phyloP scores from a whole-genome alignment of 176 grass and related monocot species.

The Carex scoparia region DNA sequence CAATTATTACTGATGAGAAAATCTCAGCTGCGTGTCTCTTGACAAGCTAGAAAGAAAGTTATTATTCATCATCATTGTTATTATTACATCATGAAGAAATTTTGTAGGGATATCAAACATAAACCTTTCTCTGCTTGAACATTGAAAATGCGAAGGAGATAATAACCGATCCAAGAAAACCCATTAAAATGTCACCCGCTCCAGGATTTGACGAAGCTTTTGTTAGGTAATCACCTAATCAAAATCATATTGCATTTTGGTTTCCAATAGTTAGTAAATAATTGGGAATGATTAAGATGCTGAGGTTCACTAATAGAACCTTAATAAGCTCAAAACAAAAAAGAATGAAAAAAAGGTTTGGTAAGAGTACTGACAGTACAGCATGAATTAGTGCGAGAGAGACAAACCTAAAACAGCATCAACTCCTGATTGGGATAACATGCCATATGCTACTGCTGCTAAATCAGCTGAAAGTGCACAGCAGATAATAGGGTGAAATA shows the following conservation, averaged over 20 bases:
- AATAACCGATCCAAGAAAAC: conserved; percentile 94
- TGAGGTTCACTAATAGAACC: neutral
- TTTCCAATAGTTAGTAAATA: neutral
- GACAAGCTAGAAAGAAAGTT: conserved; percentile 54
- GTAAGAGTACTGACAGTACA: neutral
- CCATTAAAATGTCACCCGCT: conserved; percentile 86
- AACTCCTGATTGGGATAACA: conserved; percentile 46
- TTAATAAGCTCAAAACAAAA: neutral
- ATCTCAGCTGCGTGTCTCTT: conserved; percentile 88
- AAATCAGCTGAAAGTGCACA: conserved; percentile 74
- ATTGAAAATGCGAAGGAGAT: conserved; percentile 95
- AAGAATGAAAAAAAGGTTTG: neutral
- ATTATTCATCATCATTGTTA: neutral
- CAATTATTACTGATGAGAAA: conserved; percentile 79
- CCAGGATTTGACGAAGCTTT: conserved; percentile 82
- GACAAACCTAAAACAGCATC: conserved; percentile 79
- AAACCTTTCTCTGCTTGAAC: conserved; percentile 95
- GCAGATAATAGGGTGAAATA: conserved; percentile 86
- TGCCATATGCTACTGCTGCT: conserved; percentile 53
- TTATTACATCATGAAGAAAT: neutral
- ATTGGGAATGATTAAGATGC: neutral
- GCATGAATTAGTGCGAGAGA: neutral
- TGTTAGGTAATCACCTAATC: conserved; percentile 77
- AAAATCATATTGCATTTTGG: conserved; percentile 4
- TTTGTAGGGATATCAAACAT: neutral